Evolutionary conservation across 75 land plant species (phyloP), one percentile per base, ranked within the genome.

Genomic region (Selaginella tamariscina): DNA sequence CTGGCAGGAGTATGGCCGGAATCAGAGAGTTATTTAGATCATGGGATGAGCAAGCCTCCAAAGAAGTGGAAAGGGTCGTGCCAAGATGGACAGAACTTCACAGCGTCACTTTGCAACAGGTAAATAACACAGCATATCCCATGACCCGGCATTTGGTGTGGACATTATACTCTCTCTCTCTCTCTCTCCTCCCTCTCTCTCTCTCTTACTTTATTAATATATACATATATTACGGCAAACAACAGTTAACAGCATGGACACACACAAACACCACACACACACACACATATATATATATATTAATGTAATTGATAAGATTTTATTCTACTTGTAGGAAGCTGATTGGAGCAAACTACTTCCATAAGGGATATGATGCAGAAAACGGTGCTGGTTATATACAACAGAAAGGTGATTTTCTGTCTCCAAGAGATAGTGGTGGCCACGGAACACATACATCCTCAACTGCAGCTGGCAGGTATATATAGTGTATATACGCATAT

Each of bases 371-470:
- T 5, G 21, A n/a, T 8, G 62, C 62, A 5, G 62, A 39, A 39
- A 39, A 39, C 49, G n/a, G n/a, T n/a, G n/a, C n/a, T n/a, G n/a
- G n/a, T n/a, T n/a, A n/a, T n/a, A 39, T 39, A 5, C 15, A 5
- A 5, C 11, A 5, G 21, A 39, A 65, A 21, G 57, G 71, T 1
- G 67, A 75, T 1, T 66, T 29, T 30, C 27, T 69, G 0, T 65
- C 75, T 5, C 31, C 76, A 0, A 54, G 80, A 29, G 88, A 85
- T 32, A 9, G 20, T 26, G 72, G 78, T 1, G 82, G 86, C 11
- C 88, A 85, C 49, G 91, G 85, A 20, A 71, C 74, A 0, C 93
- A 88, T 72, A 86, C 89, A 20, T 30, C 82, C 13, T 88, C 92
- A 31, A 88, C 86, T 0, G 84, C 83, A 0, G 92, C 33, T 0